Conservation (phyloP, 768 basidiomycete genomes). For the Galerina marginata region DNA sequence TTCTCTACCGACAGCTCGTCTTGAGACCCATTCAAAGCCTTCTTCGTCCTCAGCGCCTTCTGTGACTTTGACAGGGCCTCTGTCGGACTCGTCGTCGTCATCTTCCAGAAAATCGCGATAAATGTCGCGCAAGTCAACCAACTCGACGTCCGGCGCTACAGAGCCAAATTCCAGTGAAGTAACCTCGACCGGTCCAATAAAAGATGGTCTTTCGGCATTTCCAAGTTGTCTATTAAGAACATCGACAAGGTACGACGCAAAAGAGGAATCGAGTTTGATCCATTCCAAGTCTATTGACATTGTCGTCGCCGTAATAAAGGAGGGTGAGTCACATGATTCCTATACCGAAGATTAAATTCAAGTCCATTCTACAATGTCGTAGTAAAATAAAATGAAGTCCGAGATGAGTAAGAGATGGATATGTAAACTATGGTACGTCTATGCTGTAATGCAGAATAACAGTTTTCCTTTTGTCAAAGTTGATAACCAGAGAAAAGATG, state of each 20-base stretch:
- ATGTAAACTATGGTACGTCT: background rate
- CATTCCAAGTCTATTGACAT: conserved; percentile 99
- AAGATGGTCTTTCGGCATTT: conserved; percentile 80
- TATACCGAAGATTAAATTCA: background rate
- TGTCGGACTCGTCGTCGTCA: conserved; percentile 62
- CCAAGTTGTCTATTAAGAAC: conserved; percentile 82
- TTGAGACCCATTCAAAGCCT: conserved; percentile 82
- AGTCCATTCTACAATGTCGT: background rate
- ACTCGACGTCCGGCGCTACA: conserved; percentile 80
- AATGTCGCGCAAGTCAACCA: conserved; percentile 92
- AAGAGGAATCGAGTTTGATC: conserved; percentile 75
- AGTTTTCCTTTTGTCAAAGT: background rate
- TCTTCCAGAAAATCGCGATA: conserved; percentile 94
- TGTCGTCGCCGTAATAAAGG: conserved; percentile 21
- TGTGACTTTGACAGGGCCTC: conserved; percentile 57
- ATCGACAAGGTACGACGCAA: conserved; percentile 71
- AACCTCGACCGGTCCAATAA: conserved; percentile 91
- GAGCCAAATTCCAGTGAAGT: conserved; percentile 89
- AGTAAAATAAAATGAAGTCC: background rate
- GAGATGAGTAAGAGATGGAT: background rate
- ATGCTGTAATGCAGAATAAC: background rate
- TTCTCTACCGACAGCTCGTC: conserved; percentile 61
- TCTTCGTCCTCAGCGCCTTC: conserved; percentile 70
- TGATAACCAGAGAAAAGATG: background rate
- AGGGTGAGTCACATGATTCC: conserved; percentile 18